Percentiles rank a stretch among this genome's conserved stretches.
These are phyloP conservation scores for Blastocystis sp. DNA, from an alignment of 352 stramenopile species.

Conservation along the genomic window DNA sequence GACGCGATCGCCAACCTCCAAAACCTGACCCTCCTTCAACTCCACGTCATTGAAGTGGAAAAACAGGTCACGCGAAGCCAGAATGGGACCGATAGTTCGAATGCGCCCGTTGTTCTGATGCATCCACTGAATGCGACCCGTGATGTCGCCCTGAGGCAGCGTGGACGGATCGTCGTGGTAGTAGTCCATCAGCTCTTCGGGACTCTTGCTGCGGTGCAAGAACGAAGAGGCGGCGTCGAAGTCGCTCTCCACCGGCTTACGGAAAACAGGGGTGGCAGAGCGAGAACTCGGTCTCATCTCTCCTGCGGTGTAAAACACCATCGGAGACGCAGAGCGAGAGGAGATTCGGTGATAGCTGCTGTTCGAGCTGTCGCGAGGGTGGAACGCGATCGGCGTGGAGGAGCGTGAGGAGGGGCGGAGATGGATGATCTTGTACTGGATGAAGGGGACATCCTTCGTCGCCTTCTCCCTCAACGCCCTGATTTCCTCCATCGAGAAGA, in stretches of 20 bases:
- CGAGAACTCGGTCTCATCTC: conserved; percentile 32
- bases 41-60: conserved; percentile 74
- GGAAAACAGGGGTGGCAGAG: conserved; percentile 22
- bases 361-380: conserved; percentile 19
- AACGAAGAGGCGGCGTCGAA: not conserved
- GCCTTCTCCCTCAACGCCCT: not conserved
- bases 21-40: conserved; percentile 32
- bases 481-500: conserved; percentile 34
- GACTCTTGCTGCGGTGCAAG: not conserved
- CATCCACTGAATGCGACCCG: conserved; percentile 71
- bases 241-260: conserved; percentile 2
- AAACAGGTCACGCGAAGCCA: conserved; percentile 62
- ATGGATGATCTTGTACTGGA: conserved; percentile 5
- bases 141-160: conserved; percentile 52
- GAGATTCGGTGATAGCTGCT: conserved; percentile 17
- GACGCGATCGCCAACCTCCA: conserved; percentile 67
- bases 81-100: conserved; percentile 23
- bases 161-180: conserved; percentile 66
- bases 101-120: conserved; percentile 72
- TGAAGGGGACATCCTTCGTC: not conserved
- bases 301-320: conserved; percentile 46
- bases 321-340: conserved; percentile 42
- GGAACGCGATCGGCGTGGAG: not conserved
- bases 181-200: conserved; percentile 70
- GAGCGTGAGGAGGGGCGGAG: conserved; percentile 17